phyloP scores from a whole-genome alignment of 495 filamentous ascomycete species.

The Neurospora discreta region DNA sequence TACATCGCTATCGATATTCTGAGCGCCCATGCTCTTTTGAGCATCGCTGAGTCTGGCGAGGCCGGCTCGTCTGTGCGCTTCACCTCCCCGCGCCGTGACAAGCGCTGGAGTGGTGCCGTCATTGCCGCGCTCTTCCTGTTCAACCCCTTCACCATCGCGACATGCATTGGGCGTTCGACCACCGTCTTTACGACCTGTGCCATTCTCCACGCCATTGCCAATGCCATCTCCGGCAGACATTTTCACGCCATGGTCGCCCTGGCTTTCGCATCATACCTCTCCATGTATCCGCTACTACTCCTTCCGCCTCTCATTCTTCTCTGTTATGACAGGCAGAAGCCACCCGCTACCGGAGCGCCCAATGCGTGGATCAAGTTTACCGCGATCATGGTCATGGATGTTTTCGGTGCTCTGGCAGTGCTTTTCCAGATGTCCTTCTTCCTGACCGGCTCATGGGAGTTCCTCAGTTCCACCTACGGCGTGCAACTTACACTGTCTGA shows the following conservation, averaged over 20 bases:
- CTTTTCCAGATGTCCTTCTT: slow-evolving; percentile 64
- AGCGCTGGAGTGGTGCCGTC: slow-evolving; percentile 62
- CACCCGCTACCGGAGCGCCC: neutral
- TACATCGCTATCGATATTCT: slow-evolving; percentile 76
- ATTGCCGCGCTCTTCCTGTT: slow-evolving; percentile 83
- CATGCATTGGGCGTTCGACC: slow-evolving; percentile 85
- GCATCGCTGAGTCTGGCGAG: slow-evolving; percentile 75
- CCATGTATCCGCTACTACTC: slow-evolving; percentile 80
- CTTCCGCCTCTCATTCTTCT: slow-evolving; percentile 75
- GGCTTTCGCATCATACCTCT: slow-evolving; percentile 78
- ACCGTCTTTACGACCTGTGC: slow-evolving; percentile 84
- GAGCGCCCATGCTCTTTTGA: slow-evolving; percentile 69
- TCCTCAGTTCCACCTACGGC: slow-evolving; percentile 80
- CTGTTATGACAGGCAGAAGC: slow-evolving; percentile 56
- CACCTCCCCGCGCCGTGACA: slow-evolving; percentile 64
- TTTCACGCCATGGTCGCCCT: slow-evolving; percentile 77
- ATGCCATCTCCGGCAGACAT: slow-evolving; percentile 63
- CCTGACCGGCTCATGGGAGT: slow-evolving; percentile 75
- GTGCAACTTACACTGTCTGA: slow-evolving; percentile 86
- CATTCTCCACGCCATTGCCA: slow-evolving; percentile 73
- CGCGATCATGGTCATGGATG: slow-evolving; percentile 34
- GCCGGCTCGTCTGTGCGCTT: slow-evolving; percentile 60
- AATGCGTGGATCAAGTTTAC: slow-evolving; percentile 31
- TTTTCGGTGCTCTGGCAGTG: slow-evolving; percentile 33
- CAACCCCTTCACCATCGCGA: slow-evolving; percentile 89